phyloP scores from a whole-genome alignment of 495 filamentous ascomycete species.

The Penicillium desertorum region DNA sequence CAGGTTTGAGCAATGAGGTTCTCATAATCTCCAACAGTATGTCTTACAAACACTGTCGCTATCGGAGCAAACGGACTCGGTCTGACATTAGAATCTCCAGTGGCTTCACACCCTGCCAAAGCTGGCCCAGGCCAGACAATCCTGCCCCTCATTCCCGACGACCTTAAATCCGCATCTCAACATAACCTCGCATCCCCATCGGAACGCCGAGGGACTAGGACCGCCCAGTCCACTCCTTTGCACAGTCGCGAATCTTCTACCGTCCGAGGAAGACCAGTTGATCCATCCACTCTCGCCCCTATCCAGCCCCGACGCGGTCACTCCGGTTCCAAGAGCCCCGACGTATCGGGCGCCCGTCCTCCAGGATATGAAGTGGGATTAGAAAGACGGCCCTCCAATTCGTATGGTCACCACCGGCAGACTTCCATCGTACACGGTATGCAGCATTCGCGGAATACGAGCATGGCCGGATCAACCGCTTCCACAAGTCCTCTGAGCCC shows the following conservation, averaged over 20 bases:
- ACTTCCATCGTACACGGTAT: slow-evolving; percentile 93
- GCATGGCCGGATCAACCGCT: slow-evolving; percentile 59
- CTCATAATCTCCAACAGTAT: slow-evolving; percentile 5
- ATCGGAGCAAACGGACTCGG: slow-evolving; percentile 7
- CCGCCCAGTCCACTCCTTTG: slow-evolving; percentile 52
- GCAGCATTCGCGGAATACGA: slow-evolving; percentile 89
- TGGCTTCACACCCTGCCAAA: slow-evolving; percentile 44
- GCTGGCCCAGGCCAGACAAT: slow-evolving; percentile 42
- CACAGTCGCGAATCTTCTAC: slow-evolving; percentile 49
- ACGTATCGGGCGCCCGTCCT: slow-evolving; percentile 40
- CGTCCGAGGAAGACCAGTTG: slow-evolving; percentile 45
- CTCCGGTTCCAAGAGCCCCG: slow-evolving; percentile 58
- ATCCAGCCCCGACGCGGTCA: slow-evolving; percentile 49
- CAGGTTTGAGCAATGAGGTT: slow-evolving; percentile 13
- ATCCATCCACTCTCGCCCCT: slow-evolving; percentile 40
- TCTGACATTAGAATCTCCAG: slow-evolving; percentile 21
- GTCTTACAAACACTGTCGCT: neutral
- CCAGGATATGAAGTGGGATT: slow-evolving; percentile 54
- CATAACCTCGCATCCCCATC: slow-evolving; percentile 42
- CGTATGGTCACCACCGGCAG: slow-evolving; percentile 89
- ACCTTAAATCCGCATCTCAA: slow-evolving; percentile 42
- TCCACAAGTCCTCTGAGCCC: slow-evolving; percentile 79
- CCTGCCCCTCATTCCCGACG: slow-evolving; percentile 49
- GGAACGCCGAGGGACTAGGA: slow-evolving; percentile 44
- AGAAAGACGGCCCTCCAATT: slow-evolving; percentile 67